These are phyloP conservation scores for Musa acuminata DNA, from an alignment of 176 grass and related monocot species.

Conservation along the genomic window DNA sequence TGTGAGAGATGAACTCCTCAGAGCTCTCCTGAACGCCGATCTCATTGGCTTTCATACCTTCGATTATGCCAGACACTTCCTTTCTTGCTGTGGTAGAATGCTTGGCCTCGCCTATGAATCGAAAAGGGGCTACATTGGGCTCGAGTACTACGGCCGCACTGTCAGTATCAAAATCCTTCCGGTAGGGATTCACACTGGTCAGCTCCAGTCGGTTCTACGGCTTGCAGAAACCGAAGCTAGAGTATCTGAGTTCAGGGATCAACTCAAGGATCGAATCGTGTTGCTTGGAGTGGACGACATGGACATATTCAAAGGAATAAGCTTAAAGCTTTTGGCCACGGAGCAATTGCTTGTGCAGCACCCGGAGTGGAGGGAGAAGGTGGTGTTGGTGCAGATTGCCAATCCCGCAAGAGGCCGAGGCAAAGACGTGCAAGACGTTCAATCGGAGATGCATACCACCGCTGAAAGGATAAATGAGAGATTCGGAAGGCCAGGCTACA, in stretches of 20 bases:
- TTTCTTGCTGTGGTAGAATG: slow-evolving; percentile 42
- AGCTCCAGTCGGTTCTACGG: slow-evolving; percentile 28
- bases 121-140: slow-evolving; percentile 43
- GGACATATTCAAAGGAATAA: slow-evolving; percentile 66
- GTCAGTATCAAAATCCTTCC: slow-evolving; percentile 52
- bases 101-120: slow-evolving; percentile 44
- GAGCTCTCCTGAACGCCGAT: slow-evolving; percentile 43
- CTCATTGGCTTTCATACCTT: slow-evolving; percentile 51
- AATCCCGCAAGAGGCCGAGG: slow-evolving; percentile 42
- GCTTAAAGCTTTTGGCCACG: slow-evolving; percentile 49
- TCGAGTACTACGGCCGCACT: slow-evolving; percentile 50
- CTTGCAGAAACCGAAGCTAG: slow-evolving; percentile 24
- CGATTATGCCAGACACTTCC: slow-evolving; percentile 46
- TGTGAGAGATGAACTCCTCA: slow-evolving; percentile 40
- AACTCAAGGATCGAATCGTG: slow-evolving; percentile 29
- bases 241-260: slow-evolving; percentile 27
- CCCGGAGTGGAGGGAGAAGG: slow-evolving; percentile 37
- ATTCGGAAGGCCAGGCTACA: slow-evolving; percentile 30
- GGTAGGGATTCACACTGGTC: slow-evolving; percentile 40
- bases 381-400: slow-evolving; percentile 45
- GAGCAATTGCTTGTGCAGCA: slow-evolving; percentile 44
- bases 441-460: slow-evolving; percentile 24
- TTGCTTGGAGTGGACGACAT: slow-evolving; percentile 52
- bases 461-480: slow-evolving; percentile 38
- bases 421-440: slow-evolving; percentile 43